These are phyloP conservation scores for Laguncularia racemosa DNA, from an alignment of 345 rosid species.

Conservation along the genomic window DNA sequence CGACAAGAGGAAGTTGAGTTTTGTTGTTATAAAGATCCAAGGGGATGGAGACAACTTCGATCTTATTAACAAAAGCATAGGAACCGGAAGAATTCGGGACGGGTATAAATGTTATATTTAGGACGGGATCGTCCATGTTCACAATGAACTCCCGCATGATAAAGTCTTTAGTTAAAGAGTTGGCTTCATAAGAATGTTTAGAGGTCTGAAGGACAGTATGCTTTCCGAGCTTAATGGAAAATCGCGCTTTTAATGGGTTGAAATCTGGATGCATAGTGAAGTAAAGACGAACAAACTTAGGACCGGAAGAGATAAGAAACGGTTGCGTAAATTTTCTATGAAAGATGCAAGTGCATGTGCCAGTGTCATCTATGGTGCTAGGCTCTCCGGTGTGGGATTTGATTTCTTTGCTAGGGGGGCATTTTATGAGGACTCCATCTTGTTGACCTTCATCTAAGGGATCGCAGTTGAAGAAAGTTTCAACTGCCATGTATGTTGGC, in stretches of 20 bases:
- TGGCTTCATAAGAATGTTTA: conserved; percentile 7
- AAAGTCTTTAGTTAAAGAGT: background rate
- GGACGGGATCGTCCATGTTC: background rate
- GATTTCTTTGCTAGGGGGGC: no score
- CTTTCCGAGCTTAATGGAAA: conserved; percentile 8
- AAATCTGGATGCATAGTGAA: conserved; percentile 8
- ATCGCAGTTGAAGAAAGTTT: no score
- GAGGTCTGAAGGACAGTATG: conserved; percentile 11
- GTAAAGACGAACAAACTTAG: conserved; percentile 21
- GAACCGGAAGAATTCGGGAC: conserved; percentile 5
- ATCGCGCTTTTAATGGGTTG: conserved; percentile 2
- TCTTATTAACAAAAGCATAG: conserved; percentile 20
- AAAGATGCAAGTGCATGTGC: no score
- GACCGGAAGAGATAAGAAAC: conserved; percentile 15
- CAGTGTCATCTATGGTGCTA: no score
- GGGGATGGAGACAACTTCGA: conserved; percentile 27
- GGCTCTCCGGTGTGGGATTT: no score
- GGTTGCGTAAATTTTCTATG: no score
- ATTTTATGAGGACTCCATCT: no score
- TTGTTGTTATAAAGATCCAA: conserved; percentile 6
- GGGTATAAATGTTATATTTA: conserved; percentile 27
- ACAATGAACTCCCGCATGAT: conserved; percentile 2
- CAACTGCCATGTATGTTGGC: no score
- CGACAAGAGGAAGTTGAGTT: no score
- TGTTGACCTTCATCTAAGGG: no score